These are phyloP conservation scores for Geosmithia putterillii DNA, from an alignment of 2,329 filamentous ascomycete species.

Conservation along the genomic window DNA sequence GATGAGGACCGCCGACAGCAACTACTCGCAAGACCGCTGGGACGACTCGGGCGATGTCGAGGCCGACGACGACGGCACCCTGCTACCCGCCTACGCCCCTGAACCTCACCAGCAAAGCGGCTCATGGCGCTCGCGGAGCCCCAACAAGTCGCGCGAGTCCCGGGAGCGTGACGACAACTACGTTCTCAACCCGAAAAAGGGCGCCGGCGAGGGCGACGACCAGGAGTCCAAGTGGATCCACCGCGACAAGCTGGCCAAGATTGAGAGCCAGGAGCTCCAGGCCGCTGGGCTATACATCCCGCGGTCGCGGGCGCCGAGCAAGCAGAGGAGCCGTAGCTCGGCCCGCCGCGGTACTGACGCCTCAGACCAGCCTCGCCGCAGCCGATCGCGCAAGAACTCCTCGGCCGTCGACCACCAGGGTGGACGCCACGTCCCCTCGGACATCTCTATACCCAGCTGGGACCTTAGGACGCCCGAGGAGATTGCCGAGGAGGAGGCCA, in stretches of 20 bases:
- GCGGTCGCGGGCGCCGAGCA: conserved; percentile 38
- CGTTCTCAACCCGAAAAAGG: not conserved
- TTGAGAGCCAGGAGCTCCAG: conserved; percentile 70
- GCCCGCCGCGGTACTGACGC: conserved; percentile 18
- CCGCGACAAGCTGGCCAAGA: conserved; percentile 69
- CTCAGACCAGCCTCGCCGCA: conserved; percentile 12
- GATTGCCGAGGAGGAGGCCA: conserved; percentile 48
- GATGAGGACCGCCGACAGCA: conserved; percentile 22
- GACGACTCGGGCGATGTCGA: conserved; percentile 4
- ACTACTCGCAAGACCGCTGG: conserved; percentile 10
- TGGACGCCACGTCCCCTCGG: conserved; percentile 11
- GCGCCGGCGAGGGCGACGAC: conserved; percentile 24
- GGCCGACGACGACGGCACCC: conserved; percentile 8
- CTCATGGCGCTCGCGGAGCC: conserved; percentile 7
- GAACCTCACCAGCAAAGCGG: conserved; percentile 11
- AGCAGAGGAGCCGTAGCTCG: conserved; percentile 25
- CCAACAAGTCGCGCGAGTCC: conserved; percentile 4
- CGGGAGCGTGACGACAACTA: not conserved
- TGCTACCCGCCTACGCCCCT: conserved; percentile 9
- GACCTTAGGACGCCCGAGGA: conserved; percentile 71
- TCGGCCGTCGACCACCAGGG: conserved; percentile 22
- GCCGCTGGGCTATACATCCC: conserved; percentile 60
- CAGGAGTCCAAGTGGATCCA: conserved; percentile 78
- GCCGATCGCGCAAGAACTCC: conserved; percentile 32
- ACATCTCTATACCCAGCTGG: conserved; percentile 40